These are phyloP conservation scores for Aphanomyces stellatus DNA, from an alignment of 352 stramenopile genomes.

Conservation along the genomic window DNA sequence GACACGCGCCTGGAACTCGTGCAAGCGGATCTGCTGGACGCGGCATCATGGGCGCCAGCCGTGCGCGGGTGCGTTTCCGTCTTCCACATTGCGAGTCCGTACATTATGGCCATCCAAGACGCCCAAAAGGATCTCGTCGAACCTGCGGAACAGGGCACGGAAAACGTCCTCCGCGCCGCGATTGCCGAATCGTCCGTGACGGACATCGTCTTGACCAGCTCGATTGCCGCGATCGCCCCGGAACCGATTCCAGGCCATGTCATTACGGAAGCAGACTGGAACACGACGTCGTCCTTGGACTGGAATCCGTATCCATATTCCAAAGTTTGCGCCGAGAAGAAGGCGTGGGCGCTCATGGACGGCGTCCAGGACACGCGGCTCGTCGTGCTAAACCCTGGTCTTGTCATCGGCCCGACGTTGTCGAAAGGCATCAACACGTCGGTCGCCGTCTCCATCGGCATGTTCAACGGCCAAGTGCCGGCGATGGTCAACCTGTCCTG, in stretches of 20 bases:
- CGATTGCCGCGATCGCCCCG: not conserved
- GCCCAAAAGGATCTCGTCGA: conserved; percentile 18
- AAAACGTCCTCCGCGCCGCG: conserved; percentile 17
- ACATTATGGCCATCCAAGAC: conserved; percentile 1
- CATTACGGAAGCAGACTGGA: conserved; percentile 22
- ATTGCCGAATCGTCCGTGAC: not conserved
- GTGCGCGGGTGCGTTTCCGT: conserved; percentile 18
- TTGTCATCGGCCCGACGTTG: conserved; percentile 23
- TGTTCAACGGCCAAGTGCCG: not conserved
- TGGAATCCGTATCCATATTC: conserved; percentile 20
- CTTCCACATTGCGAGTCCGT: conserved; percentile 24
- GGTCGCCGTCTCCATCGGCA: not conserved
- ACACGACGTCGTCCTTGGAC: conserved; percentile 4
- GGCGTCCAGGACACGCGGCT: conserved; percentile 11
- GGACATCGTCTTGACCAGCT: not conserved
- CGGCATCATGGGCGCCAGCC: not conserved
- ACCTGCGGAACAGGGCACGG: conserved; percentile 20
- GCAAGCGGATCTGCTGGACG: not conserved
- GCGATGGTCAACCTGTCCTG: conserved; percentile 3
- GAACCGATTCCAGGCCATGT: not conserved
- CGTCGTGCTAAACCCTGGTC: conserved; percentile 15
- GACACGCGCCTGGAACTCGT: not conserved
- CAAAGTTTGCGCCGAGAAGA: conserved; percentile 18
- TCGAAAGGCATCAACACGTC: conserved; percentile 13
- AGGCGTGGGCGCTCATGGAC: conserved; percentile 14